Evolutionary conservation across 345 rosid genomes (phyloP).

Genomic region (Dovyalis caffra): DNA sequence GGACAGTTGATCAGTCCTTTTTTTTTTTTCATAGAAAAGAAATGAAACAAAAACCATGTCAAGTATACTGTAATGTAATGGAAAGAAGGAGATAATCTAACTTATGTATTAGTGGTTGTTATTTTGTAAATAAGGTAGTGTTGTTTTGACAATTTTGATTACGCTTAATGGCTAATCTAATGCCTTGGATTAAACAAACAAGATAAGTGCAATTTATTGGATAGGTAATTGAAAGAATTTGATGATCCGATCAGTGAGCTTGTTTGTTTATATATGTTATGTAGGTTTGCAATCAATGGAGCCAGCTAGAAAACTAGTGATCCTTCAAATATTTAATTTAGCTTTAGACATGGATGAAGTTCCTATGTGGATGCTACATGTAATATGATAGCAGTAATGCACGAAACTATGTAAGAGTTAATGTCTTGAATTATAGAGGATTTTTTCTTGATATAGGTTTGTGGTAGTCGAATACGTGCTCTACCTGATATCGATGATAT

Average conservation of each 20-base stretch:
- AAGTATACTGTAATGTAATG: background rate
- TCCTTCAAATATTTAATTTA: background rate
- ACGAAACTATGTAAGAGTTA: background rate
- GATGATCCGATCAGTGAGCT: background rate
- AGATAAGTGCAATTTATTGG: background rate
- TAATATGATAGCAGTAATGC: background rate
- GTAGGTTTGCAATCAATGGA: background rate
- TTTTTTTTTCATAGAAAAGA: background rate
- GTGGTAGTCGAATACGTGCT: constrained; percentile 41
- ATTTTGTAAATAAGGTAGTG: background rate
- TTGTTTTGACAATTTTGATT: background rate
- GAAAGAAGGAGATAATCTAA: background rate
- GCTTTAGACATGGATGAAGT: too few species aligned
- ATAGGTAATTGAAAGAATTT: background rate
- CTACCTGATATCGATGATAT: constrained; percentile 67
- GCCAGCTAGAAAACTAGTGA: background rate
- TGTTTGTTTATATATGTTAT: too few species aligned
- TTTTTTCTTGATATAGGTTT: constrained; percentile 40
- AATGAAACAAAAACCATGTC: background rate
- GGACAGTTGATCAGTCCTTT: background rate
- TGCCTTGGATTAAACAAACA: background rate
- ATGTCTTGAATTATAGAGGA: background rate
- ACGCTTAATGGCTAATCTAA: background rate
- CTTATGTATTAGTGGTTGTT: background rate
- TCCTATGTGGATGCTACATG: background rate